phyloP scores from a whole-genome alignment of 1,284 basidiomycete species.

The Moesziomyces sp. region DNA sequence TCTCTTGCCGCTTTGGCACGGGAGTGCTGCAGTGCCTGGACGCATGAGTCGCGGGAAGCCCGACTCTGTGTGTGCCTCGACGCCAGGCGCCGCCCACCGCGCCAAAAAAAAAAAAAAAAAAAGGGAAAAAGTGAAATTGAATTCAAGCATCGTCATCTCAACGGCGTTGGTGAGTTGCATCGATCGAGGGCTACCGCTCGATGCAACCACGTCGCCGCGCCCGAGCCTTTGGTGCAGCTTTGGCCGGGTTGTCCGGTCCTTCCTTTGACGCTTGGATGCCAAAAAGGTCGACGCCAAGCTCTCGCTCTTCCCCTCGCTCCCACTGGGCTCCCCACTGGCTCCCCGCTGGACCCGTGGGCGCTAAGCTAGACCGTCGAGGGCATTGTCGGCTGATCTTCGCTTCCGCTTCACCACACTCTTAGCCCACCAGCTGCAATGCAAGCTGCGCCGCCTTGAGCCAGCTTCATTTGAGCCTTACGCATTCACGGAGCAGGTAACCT shows the following conservation, averaged over 20 bases:
- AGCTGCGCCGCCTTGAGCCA: too few species aligned
- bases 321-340: too few species aligned
- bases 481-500: too few species aligned
- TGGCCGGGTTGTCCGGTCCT: too few species aligned
- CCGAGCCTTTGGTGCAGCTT: too few species aligned
- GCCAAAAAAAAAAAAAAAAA: conserved; percentile 1
- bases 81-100: background rate
- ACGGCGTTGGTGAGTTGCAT: conserved; percentile 6
- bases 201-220: too few species aligned
- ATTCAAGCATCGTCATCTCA: conserved; percentile 5
- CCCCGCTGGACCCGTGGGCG: background rate
- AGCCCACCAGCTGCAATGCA: too few species aligned
- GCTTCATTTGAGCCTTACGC: too few species aligned
- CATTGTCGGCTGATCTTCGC: too few species aligned
- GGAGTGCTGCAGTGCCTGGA: background rate
- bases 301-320: too few species aligned
- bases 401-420: too few species aligned
- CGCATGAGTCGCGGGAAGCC: conserved; percentile 1
- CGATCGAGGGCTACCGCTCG: conserved; percentile 6
- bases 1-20: background rate
- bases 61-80: conserved; percentile 1
- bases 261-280: background rate
- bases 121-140: background rate
- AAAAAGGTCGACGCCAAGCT: conserved; percentile 1
- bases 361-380: background rate